Evolutionary conservation across 2,329 filamentous ascomycete genomes (phyloP).

Genomic region (Colletotrichum somersetense): DNA sequence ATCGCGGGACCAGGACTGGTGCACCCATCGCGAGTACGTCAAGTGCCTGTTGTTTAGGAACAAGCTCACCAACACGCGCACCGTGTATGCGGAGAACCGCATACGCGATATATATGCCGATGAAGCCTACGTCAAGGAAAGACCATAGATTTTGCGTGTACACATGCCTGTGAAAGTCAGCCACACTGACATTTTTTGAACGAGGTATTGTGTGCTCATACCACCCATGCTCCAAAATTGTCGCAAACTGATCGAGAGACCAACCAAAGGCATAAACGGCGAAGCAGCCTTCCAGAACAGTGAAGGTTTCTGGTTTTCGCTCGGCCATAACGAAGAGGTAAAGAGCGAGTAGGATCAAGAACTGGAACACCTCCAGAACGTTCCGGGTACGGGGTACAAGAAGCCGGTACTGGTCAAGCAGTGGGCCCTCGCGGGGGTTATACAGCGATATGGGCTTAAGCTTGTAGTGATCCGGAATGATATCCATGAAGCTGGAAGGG

Average conservation of each 20-base stretch:
- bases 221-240: slow-evolving; percentile 80
- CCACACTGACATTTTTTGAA: neutral
- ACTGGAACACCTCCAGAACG: slow-evolving; percentile 80
- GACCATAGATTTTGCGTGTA: slow-evolving; percentile 93
- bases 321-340: slow-evolving; percentile 81
- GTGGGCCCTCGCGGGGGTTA: slow-evolving; percentile 78
- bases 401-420: slow-evolving; percentile 87
- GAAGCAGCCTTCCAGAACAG: slow-evolving; percentile 74
- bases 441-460: slow-evolving; percentile 85
- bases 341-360: slow-evolving; percentile 74
- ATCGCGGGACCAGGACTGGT: slow-evolving; percentile 80
- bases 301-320: slow-evolving; percentile 69
- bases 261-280: slow-evolving; percentile 82
- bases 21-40: slow-evolving; percentile 85
- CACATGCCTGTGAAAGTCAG: slow-evolving; percentile 69
- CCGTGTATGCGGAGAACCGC: slow-evolving; percentile 76
- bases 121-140: slow-evolving; percentile 85
- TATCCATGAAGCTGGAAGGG: slow-evolving; percentile 83
- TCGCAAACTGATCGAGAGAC: slow-evolving; percentile 82
- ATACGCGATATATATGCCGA: slow-evolving; percentile 78
- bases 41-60: slow-evolving; percentile 74
- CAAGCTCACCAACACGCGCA: slow-evolving; percentile 62
- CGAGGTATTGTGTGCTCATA: slow-evolving; percentile 47
- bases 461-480: slow-evolving; percentile 89
- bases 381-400: slow-evolving; percentile 85